phyloP scores from a whole-genome alignment of 1,139 yeast genomes.

The Debaryomycetaceae sp. region DNA sequence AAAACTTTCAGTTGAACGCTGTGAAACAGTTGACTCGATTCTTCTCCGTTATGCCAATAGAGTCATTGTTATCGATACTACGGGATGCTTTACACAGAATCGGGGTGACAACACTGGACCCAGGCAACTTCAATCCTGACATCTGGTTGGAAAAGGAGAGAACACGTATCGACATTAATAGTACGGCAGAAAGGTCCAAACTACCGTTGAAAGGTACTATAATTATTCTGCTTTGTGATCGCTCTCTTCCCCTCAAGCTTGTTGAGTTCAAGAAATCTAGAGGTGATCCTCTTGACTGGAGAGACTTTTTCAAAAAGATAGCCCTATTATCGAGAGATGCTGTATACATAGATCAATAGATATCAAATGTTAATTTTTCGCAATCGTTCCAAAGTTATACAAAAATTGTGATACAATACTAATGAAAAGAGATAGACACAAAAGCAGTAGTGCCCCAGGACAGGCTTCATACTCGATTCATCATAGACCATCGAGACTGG shows the following conservation, averaged over 20 bases:
- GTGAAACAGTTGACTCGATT: constrained; percentile 45
- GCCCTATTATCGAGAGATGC: constrained; percentile 52
- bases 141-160: neutral
- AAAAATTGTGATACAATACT: neutral
- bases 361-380: neutral
- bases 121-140: constrained; percentile 8
- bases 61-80: constrained; percentile 36
- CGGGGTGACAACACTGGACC: constrained; percentile 26
- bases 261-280: constrained; percentile 50
- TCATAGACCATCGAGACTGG: neutral
- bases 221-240: constrained; percentile 22
- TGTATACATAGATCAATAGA: constrained; percentile 27
- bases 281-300: constrained; percentile 71
- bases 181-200: constrained; percentile 38
- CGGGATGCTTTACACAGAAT: constrained; percentile 35
- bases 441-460: neutral
- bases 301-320: constrained; percentile 53
- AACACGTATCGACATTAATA: constrained; percentile 4
- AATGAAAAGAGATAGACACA: neutral
- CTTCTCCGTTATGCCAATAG: constrained; percentile 41
- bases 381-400: neutral
- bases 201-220: constrained; percentile 46
- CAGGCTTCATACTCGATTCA: neutral
- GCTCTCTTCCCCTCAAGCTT: constrained; percentile 29
- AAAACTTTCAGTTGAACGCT: constrained; percentile 2